Evolutionary conservation across 768 basidiomycete species (phyloP), one percentile per base, ranked within the genome.

Genomic region (Trametes gibbosa): DNA sequence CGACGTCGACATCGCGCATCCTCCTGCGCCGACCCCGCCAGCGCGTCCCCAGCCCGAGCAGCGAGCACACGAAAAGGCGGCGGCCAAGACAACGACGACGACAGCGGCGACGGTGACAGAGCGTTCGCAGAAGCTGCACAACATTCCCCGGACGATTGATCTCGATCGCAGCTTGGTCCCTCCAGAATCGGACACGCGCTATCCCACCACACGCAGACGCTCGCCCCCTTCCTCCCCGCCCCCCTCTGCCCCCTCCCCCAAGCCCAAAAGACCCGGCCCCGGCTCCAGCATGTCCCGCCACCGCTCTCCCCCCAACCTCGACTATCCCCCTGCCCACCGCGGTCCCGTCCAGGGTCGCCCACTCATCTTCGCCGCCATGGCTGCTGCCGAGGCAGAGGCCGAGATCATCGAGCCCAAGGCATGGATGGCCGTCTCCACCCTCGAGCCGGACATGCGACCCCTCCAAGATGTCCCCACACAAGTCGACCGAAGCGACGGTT

Each of bases 341-440:
- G 56, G 56, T 21, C 59, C 37, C 40, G 45, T 71, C 5, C 76
- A 74, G 56, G 81, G 80, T 19, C 83, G 81, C 21, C 85, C 87
- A 1, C 75, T 84, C 23, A 89, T 89, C 32, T 89, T 89, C 56
- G 70, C 84, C 6, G 83, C 85, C 3, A 83, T 81, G 70, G 60
- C 59, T 7, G 58, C 56, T n/a, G 57, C 59, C n/a, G 65, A 60
- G 41, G 39, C 45, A 10, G 56, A 61, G 27, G 51, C 54, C 14
- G 63, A 62, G 52, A 58, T 62, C 46, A 41, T 55, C 29, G 56
- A 58, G 17, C 61, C 61, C 42, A 53, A 21, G 25, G 56, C 56
- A 13, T 62, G 61, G 61, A 62, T 62, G 61, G 61, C 61, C n/a
- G 32, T 62, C 46, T 41, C 51, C 5, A 62, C 61, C 13, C 39